Evolutionary conservation across 345 rosid species (phyloP).

Genomic region (Toxicodendron radicans): DNA sequence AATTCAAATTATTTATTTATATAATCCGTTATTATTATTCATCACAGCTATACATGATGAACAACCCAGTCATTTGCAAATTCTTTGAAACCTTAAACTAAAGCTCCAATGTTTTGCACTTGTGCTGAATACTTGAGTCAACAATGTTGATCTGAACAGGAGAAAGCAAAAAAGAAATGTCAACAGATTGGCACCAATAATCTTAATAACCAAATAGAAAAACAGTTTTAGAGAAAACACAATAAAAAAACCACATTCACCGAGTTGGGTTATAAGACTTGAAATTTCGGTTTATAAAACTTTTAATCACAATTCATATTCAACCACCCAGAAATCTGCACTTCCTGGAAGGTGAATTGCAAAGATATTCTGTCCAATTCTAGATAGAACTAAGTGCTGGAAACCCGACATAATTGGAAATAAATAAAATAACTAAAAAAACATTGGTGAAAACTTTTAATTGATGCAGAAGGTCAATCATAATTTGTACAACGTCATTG

Average conservation of each 20-base stretch:
- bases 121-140: not conserved
- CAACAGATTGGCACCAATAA: not conserved
- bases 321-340: no score
- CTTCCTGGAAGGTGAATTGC: not conserved
- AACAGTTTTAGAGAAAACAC: not conserved
- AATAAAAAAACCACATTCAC: not conserved
- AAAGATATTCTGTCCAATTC: not conserved
- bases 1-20: constrained; percentile 3
- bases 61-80: not conserved
- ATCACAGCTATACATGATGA: not conserved
- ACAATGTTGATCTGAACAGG: constrained; percentile 3
- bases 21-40: not conserved
- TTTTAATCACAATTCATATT: not conserved
- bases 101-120: not conserved
- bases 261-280: not conserved
- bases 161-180: not conserved
- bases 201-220: not conserved
- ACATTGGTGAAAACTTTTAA: no score
- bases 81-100: not conserved
- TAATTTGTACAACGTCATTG: not conserved
- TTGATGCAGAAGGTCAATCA: not conserved
- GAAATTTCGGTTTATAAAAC: not conserved
- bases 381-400: no score
- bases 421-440: not conserved
- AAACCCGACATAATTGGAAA: not conserved